Base-by-base conservation (phyloP, 352 stramenopile genomes). In the Globisporangium apiculatum region DNA sequence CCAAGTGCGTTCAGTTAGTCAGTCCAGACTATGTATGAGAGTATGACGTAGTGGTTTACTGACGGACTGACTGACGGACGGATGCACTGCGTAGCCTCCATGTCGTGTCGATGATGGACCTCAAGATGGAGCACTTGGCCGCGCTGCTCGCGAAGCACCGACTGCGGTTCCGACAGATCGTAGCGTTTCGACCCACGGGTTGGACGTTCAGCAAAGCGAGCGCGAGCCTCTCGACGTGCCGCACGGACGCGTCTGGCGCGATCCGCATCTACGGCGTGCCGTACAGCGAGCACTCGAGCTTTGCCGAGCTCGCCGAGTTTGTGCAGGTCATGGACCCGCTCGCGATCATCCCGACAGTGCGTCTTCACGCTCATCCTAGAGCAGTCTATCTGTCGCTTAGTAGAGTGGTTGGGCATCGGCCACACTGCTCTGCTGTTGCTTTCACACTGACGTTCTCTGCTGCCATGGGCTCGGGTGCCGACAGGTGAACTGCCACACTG, bases 211-310 rank as follows among this genome's bases (percentile, higher is more conserved):
- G 71, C 48, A 67, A 65, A 43, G 73, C 72, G 50, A 86, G 72
- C 18, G 60, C 61, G 36, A 78, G 66, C 45, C 62, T 89, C 45
- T 87, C 83, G 45, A 90, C 68, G 51, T 96, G 67, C 69, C 95
- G 73, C 49, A 89, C 64, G 31, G 83, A 96, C 55, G 73, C 73
- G 18, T 88, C 73, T 46, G 88, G 85, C n/a, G 86, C 82, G 41
- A 79, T 97, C 49, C 80, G 69, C 38, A 85, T 98, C 51, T 97
- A 98, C 66, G 91, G 89, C 52, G 87, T 98, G 43, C 96, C 96
- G 4, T 99, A 99, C 76, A 97, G 87, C 61, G 96, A 99, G 60
- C 96, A 99, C 70, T 98, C 88, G 31, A 97, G 84, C 63, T 99
- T 98, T 67, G 81, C 82, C 5, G 96, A 99, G 67, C 76, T 99